A percentile compares a stretch with the other conserved stretches of the same genome.
Evolutionary conservation across 352 stramenopile species (phyloP).

Genomic region (Phytopythium ostracodes): DNA sequence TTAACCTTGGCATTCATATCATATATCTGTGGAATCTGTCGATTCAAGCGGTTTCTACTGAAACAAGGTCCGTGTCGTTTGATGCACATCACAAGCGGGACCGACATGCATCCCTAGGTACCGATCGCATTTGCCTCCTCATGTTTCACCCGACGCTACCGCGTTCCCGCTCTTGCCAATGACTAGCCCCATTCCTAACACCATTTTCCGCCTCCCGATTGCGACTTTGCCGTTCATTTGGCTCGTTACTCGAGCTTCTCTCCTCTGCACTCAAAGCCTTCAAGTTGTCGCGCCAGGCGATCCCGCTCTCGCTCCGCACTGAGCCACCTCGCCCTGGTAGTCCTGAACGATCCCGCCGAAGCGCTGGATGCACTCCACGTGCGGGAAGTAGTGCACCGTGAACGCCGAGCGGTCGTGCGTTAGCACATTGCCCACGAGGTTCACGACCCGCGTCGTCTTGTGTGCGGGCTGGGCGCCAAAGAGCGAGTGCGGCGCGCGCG

Average conservation of each 20-base stretch:
- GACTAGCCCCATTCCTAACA: not conserved
- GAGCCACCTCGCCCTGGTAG: slow-evolving; percentile 48
- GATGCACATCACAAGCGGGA: not conserved
- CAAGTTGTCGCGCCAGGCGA: not conserved
- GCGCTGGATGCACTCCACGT: slow-evolving; percentile 74
- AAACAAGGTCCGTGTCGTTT: not conserved
- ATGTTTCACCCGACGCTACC: too few species aligned
- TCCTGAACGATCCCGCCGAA: slow-evolving; percentile 77
- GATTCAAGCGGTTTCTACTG: not conserved
- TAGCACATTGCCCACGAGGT: slow-evolving; percentile 37
- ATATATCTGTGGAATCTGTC: not conserved
- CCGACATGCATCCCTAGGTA: too few species aligned
- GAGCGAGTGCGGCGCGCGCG: slow-evolving; percentile 13
- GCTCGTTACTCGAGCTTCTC: not conserved
- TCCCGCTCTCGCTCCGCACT: slow-evolving; percentile 4
- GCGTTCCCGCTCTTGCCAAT: not conserved
- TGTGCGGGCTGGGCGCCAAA: slow-evolving; percentile 21
- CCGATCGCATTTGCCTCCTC: not conserved
- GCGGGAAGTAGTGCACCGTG: slow-evolving; percentile 70
- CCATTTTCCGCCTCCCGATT: too few species aligned
- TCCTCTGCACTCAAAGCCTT: not conserved
- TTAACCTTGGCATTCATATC: not conserved
- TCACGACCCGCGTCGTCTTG: slow-evolving; percentile 27
- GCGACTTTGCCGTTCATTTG: not conserved
- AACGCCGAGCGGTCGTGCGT: slow-evolving; percentile 42